Conservation (phyloP, 345 rosid genomes). For the Corchorus olitorius region DNA sequence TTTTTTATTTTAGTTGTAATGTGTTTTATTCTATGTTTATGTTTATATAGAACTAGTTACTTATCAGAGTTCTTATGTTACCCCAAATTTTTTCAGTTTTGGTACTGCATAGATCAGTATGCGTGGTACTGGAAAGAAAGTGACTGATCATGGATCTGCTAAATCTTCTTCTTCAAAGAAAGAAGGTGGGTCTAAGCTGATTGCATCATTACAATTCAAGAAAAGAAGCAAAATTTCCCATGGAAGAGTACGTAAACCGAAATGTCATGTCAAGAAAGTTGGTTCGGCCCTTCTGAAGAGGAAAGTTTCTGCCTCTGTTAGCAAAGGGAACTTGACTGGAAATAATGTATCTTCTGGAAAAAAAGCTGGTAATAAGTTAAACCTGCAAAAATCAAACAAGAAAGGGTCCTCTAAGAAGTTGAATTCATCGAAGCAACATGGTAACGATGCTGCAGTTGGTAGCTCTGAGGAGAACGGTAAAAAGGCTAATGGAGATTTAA, state of each 20-base stretch:
- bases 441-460: slow-evolving; percentile 12
- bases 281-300: slow-evolving; percentile 32
- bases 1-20: neutral
- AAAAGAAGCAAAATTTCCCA: slow-evolving; percentile 31
- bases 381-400: slow-evolving; percentile 24
- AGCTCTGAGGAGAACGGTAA: slow-evolving; percentile 31
- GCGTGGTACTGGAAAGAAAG: slow-evolving; percentile 36
- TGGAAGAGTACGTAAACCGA: slow-evolving; percentile 30
- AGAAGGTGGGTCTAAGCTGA: slow-evolving; percentile 44
- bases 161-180: slow-evolving; percentile 35
- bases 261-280: slow-evolving; percentile 31
- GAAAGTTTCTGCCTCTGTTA: slow-evolving; percentile 21
- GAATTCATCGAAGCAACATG: slow-evolving; percentile 19
- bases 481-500: slow-evolving; percentile 30
- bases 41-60: neutral
- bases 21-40: neutral
- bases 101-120: slow-evolving; percentile 34
- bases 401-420: slow-evolving; percentile 37
- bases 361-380: slow-evolving; percentile 22
- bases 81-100: slow-evolving; percentile 18
- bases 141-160: slow-evolving; percentile 29
- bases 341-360: slow-evolving; percentile 25
- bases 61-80: neutral
- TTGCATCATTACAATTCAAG: slow-evolving; percentile 43
- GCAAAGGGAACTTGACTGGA: slow-evolving; percentile 33